Conservation (phyloP, 192 early-diverging fungal genomes). For the Phycomyces nitens region DNA sequence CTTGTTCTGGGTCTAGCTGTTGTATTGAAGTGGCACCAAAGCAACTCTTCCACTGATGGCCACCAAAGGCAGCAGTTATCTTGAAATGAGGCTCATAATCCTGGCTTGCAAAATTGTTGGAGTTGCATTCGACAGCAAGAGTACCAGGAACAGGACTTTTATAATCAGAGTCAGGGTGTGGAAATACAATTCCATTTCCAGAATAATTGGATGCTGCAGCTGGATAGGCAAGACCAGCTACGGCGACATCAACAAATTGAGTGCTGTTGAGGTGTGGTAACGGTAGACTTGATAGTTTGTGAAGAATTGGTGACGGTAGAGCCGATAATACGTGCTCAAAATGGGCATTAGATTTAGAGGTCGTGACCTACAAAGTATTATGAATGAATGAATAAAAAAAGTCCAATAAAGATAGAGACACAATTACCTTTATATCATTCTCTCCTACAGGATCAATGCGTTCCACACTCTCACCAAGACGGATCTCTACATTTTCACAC, state of each 20-base stretch:
- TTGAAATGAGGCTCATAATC: slow-evolving; percentile 47
- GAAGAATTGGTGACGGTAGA: slow-evolving; percentile 54
- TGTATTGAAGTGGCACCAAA: slow-evolving; percentile 37
- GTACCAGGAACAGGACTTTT: slow-evolving; percentile 33
- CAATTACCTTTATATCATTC: slow-evolving; percentile 38
- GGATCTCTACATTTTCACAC: slow-evolving; percentile 59
- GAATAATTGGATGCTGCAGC: slow-evolving; percentile 47
- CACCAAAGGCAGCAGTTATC: slow-evolving; percentile 89
- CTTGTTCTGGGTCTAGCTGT: slow-evolving; percentile 17
- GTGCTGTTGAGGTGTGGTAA: slow-evolving; percentile 57
- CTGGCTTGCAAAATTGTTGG: slow-evolving; percentile 68
- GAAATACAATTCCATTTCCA: slow-evolving; percentile 90
- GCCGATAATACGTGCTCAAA: slow-evolving; percentile 67
- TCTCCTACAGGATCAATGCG: slow-evolving; percentile 34
- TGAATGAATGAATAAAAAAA: neutral
- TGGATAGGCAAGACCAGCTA: slow-evolving; percentile 76
- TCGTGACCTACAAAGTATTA: slow-evolving; percentile 28
- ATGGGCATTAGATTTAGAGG: slow-evolving; percentile 30
- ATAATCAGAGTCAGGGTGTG: slow-evolving; percentile 42
- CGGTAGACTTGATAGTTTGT: slow-evolving; percentile 28
- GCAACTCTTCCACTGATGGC: slow-evolving; percentile 60
- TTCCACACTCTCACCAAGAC: slow-evolving; percentile 40
- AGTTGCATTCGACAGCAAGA: slow-evolving; percentile 87
- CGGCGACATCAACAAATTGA: slow-evolving; percentile 73
- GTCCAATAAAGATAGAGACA: neutral